Evolutionary conservation across 1,284 basidiomycete species (phyloP), one percentile per base, ranked within the genome.

Genomic region (Phellinidium pouzarii): DNA sequence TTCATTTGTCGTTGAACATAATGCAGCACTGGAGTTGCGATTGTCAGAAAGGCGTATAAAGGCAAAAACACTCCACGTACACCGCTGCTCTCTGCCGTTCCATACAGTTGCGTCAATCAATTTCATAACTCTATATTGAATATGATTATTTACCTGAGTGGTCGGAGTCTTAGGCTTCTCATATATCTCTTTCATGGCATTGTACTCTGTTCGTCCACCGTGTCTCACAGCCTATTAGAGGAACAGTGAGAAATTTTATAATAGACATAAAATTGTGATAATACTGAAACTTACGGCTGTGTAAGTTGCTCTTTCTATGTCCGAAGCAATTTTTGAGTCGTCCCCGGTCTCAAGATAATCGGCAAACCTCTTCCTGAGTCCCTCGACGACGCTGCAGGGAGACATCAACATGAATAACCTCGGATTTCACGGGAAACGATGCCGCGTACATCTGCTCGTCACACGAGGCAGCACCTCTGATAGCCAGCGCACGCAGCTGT

Each of bases 131-230:
- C 6, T 34, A 34, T 55, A 80, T 76, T 60, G 11, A 19, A 26
- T 14, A 38, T 8, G 9, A 44, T 12, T 27, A 47, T 44, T 1
- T 36, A 43, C 52, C 46, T 80, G 78, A 43, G 82, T 76, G 1
- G 80, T 78, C 0, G 92, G 87, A 31, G 87, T 91, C 62, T 78
- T 77, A 2, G 87, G 82, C 54, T 87, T 82, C 62, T 80, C 75
- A 65, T 85, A 84, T 37, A 94, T 77, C 50, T 73, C 71, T 59
- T 87, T 76, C 44, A 89, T 73, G 48, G 83, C 82, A 51, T 91
- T 80, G 66, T 87, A 96, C 66, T 95, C 93, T 45, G 73, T 72
- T 45, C 73, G 73, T 14, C 90, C 91, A 48, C 93, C 93, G 62
- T 84, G 71, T 62, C 77, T 78, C 52, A 89, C 84, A 44, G 80